phyloP scores from a whole-genome alignment of 2,329 filamentous ascomycete genomes.

The Colletotrichum lentis region DNA sequence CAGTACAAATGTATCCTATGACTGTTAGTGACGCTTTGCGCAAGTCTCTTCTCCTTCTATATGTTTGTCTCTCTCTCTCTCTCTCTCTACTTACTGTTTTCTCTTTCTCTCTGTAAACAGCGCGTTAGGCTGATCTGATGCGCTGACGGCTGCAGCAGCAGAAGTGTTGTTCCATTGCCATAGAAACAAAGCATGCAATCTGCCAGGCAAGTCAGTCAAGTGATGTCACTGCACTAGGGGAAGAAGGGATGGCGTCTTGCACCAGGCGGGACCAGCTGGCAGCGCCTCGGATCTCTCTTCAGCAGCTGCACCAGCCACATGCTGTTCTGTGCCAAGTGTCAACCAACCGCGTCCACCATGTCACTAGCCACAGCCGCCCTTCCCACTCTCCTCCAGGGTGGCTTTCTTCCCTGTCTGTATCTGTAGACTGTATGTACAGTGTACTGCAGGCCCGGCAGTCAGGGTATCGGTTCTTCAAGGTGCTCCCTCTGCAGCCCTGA shows the following conservation, averaged over 20 bases:
- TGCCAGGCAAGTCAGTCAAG: not conserved
- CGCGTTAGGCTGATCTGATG: not conserved
- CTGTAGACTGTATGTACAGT: too few relatives aligned
- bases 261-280: not conserved
- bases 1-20: too few relatives aligned
- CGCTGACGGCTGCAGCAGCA: conserved; percentile 10
- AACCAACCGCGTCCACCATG: too few relatives aligned
- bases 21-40: not conserved
- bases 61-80: too few relatives aligned
- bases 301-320: too few relatives aligned
- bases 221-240: conserved; percentile 25
- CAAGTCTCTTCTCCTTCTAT: not conserved
- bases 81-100: too few relatives aligned
- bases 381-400: too few relatives aligned
- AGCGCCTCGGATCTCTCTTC: too few relatives aligned
- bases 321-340: too few relatives aligned
- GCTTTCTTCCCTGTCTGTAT: too few relatives aligned
- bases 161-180: conserved; percentile 12
- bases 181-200: conserved; percentile 2
- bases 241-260: not conserved
- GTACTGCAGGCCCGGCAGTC: too few relatives aligned
- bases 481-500: not conserved
- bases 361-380: not conserved
- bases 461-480: conserved; percentile 16
- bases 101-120: not conserved